phyloP scores from a whole-genome alignment of 2,329 filamentous ascomycete genomes.

The Penicillium aurantiogriseum region DNA sequence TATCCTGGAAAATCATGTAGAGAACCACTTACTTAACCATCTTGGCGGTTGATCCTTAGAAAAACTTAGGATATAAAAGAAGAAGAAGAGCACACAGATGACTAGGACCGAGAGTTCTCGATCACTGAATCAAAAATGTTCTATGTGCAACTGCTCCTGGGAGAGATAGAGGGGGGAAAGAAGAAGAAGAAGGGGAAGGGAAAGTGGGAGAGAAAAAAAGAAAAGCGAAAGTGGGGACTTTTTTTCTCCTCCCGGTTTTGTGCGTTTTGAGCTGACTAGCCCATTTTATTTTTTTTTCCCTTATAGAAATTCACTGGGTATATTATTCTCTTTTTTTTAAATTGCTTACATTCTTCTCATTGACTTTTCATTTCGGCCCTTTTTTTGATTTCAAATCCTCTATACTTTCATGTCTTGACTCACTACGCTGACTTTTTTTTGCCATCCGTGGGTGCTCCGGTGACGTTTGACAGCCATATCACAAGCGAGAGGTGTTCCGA shows the following conservation, averaged over 20 bases:
- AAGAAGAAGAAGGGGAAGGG: slow-evolving; percentile 31
- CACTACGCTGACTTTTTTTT: neutral
- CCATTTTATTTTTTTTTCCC: neutral
- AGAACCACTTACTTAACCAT: slow-evolving; percentile 93
- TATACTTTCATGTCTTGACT: neutral
- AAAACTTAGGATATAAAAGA: slow-evolving; percentile 35
- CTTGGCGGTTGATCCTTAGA: slow-evolving; percentile 67
- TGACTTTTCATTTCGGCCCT: neutral
- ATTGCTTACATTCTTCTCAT: neutral
- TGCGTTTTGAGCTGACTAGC: slow-evolving; percentile 20
- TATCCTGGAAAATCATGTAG: neutral
- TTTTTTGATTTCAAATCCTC: slow-evolving; percentile 12
- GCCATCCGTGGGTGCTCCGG: slow-evolving; percentile 6
- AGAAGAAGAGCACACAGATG: slow-evolving; percentile 40
- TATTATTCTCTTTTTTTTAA: neutral
- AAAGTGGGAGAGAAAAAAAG: slow-evolving; percentile 32
- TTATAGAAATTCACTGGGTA: no score
- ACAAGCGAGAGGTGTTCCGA: neutral
- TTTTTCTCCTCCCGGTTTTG: slow-evolving; percentile 24
- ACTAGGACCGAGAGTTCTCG: slow-evolving; percentile 47
- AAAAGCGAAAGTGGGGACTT: slow-evolving; percentile 29
- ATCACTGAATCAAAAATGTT: slow-evolving; percentile 39
- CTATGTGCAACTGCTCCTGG: slow-evolving; percentile 43
- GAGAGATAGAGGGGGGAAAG: slow-evolving; percentile 29
- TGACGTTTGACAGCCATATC: slow-evolving; percentile 2